Percentiles rank a stretch among this genome's conserved stretches.
These are phyloP conservation scores for Heterobasidion occidentale DNA, from an alignment of 1,284 basidiomycete genomes.

Conservation along the genomic window DNA sequence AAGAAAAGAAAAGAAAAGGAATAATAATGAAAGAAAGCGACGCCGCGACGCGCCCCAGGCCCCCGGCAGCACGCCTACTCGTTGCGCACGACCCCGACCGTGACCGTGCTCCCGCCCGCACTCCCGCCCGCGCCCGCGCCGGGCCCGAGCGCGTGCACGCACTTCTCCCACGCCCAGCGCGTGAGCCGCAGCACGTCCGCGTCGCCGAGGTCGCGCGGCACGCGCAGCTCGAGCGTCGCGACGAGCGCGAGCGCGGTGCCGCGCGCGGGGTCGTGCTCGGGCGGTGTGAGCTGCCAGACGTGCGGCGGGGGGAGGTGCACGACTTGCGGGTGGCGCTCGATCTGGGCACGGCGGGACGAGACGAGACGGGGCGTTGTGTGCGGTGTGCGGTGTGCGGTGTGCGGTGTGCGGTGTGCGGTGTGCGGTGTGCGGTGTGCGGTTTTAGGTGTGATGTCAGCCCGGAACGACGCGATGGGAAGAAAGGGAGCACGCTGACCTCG, in stretches of 20 bases:
- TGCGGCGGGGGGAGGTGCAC: constrained; percentile 74
- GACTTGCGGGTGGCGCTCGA: constrained; percentile 74
- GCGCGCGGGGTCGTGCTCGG: constrained; percentile 18
- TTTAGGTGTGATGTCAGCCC: too few relatives aligned
- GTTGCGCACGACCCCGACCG: constrained; percentile 37
- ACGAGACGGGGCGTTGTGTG: too few relatives aligned
- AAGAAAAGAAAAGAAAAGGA: too few relatives aligned
- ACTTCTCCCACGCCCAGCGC: constrained; percentile 42
- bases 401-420: background rate
- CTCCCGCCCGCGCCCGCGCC: too few relatives aligned
- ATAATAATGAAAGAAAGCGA: too few relatives aligned
- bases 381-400: background rate
- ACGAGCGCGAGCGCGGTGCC: constrained; percentile 42
- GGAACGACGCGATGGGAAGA: background rate
- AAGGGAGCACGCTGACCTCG: constrained; percentile 42
- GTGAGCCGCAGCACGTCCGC: constrained; percentile 68
- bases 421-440: background rate
- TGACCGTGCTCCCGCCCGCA: constrained; percentile 37
- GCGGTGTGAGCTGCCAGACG: constrained; percentile 77
- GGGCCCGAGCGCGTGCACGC: constrained; percentile 28
- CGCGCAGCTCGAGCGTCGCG: constrained; percentile 78
- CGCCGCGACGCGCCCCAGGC: too few relatives aligned
- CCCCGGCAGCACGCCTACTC: too few relatives aligned
- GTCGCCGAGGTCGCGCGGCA: constrained; percentile 61
- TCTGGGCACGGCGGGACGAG: too few relatives aligned